Evolutionary conservation across 2,329 filamentous ascomycete genomes (phyloP).

Genomic region (Fusarium sp.): DNA sequence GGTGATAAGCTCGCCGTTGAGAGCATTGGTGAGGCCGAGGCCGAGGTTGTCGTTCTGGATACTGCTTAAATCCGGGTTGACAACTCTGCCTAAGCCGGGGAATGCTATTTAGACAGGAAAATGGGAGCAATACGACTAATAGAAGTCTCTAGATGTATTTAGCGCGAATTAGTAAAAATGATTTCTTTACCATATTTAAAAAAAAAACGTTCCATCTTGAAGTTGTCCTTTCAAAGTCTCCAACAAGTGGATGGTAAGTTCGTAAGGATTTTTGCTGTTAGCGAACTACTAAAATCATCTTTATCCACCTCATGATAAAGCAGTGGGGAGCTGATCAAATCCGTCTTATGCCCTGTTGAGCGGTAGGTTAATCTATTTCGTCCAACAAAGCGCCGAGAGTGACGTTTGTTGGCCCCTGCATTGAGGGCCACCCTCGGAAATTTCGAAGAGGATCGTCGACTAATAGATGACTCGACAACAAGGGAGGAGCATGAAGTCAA

Average conservation of each 20-base stretch:
- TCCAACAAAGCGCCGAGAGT: background rate
- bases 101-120: background rate
- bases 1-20: constrained; percentile 74
- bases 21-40: constrained; percentile 75
- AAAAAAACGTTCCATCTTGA: background rate
- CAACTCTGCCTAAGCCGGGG: background rate
- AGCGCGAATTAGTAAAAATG: constrained; percentile 17
- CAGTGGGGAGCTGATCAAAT: background rate
- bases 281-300: background rate
- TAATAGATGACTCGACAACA: background rate
- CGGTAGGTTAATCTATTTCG: background rate
- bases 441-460: background rate
- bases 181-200: background rate
- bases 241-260: background rate
- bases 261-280: background rate
- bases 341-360: background rate
- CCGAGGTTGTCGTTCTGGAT: constrained; percentile 76
- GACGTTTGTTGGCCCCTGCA: background rate
- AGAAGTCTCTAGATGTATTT: constrained; percentile 24
- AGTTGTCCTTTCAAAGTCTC: background rate
- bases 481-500: background rate
- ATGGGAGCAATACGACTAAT: background rate
- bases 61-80: constrained; percentile 59
- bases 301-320: background rate
- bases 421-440: background rate